Evolutionary conservation across 129 eudicot species (phyloP), one percentile per base, ranked within the genome.

Genomic region (Ambrosia trifida): DNA sequence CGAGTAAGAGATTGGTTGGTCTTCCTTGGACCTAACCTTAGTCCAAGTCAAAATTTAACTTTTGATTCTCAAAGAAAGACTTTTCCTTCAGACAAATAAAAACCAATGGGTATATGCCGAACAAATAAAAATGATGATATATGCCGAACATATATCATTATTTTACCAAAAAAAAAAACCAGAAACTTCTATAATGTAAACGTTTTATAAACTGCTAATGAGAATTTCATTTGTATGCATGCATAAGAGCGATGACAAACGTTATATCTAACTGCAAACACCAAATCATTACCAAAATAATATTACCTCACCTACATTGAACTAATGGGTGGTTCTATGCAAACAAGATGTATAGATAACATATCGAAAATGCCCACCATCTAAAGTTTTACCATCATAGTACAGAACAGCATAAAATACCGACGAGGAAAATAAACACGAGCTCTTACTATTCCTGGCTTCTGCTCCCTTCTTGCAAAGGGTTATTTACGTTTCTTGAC

Each of bases 401-500:
- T 64, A 47, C 41, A 32, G 30, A 65, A 65, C 72, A 74, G 72
- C 65, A 65, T 16, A 51, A 24, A 24, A 52, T 41, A 49, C 14
- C 7, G 18, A 20, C 6, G 12, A 24, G 45, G 73, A 40, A 41
- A 30, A n/a, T 64, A 35, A 67, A 75, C 32, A 52, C 6, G 3
- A 3, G 47, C 52, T 12, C 33, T 58, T 16, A 35, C 64, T 20
- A 7, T 12, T 17, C 58, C 74, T 58, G 74, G 74, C 41, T 43
- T 67, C 19, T 13, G 17, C 60, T 56, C 46, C 68, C 69, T 43
- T 76, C 74, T 76, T 57, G 59, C 47, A 24, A 24, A 32, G 38
- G 51, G 60, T 57, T 76, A 76, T 76, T 67, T 76, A 76, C 74
- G 51, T 43, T 44, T 43, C 60, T 66, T 73, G 69, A 43, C 33